A percentile compares a stretch with the other conserved stretches of the same genome.
Conservation (phyloP, 805 yeast genomes). For the Saturnispora gosingensis region DNA sequence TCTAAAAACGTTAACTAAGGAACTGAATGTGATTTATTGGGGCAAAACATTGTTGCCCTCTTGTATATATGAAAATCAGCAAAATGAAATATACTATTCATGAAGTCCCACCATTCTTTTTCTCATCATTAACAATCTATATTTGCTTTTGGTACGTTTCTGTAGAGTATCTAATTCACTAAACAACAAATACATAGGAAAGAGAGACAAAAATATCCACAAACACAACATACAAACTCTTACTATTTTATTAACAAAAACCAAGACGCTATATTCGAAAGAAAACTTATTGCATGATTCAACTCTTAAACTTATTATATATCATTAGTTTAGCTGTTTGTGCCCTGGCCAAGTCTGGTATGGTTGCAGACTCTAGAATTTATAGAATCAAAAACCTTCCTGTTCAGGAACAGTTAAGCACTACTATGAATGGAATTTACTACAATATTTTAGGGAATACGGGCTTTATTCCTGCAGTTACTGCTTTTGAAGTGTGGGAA, state of each 20-base stretch:
- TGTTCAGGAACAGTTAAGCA: not conserved
- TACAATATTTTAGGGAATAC: slow-evolving; percentile 16
- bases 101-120: not conserved
- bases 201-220: not conserved
- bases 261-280: not conserved
- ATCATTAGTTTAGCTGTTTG: not conserved
- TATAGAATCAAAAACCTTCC: not conserved
- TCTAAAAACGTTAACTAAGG: not conserved
- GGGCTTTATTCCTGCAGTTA: slow-evolving; percentile 10
- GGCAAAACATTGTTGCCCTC: not conserved
- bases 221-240: not conserved
- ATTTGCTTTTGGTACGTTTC: not conserved
- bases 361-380: not conserved
- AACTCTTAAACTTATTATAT: not conserved
- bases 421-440: slow-evolving; percentile 11
- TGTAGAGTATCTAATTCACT: not conserved
- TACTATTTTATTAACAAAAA: not conserved
- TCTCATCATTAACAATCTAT: not conserved
- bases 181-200: not conserved
- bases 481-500: slow-evolving; percentile 21
- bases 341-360: not conserved
- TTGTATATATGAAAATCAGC: not conserved
- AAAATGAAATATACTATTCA: not conserved
- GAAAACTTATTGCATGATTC: not conserved
- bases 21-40: not conserved